These are phyloP conservation scores for Hypoxylon sp. DNA, from an alignment of 2,329 filamentous ascomycete species.

Conservation along the genomic window DNA sequence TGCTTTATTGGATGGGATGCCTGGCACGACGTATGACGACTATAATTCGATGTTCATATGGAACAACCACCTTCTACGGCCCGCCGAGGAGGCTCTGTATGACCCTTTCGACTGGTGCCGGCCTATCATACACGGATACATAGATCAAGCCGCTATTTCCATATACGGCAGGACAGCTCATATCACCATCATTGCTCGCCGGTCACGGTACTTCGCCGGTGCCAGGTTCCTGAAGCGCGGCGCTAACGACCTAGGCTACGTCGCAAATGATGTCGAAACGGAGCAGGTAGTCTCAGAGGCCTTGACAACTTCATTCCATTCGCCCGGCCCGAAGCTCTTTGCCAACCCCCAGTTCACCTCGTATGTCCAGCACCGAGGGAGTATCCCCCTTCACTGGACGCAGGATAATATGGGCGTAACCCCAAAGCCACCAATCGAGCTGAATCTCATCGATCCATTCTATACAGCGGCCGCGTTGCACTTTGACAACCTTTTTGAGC, in stretches of 20 bases:
- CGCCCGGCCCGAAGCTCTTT: slow-evolving; percentile 83
- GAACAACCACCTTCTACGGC: slow-evolving; percentile 89
- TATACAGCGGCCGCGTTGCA: slow-evolving; percentile 92
- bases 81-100: slow-evolving; percentile 73
- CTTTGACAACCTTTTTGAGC: slow-evolving; percentile 91
- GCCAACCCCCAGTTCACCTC: slow-evolving; percentile 93
- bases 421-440: slow-evolving; percentile 93
- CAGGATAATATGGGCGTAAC: slow-evolving; percentile 95
- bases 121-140: slow-evolving; percentile 94
- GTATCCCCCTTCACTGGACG: slow-evolving; percentile 96
- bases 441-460: slow-evolving; percentile 96
- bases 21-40: slow-evolving; percentile 66
- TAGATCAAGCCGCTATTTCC: slow-evolving; percentile 85
- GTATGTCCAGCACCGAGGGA: slow-evolving; percentile 95
- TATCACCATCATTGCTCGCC: slow-evolving; percentile 90
- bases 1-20: slow-evolving; percentile 70
- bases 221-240: slow-evolving; percentile 94
- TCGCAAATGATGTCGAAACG: slow-evolving; percentile 98
- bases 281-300: slow-evolving; percentile 98
- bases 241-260: slow-evolving; percentile 92
- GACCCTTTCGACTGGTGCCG: slow-evolving; percentile 95
- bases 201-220: slow-evolving; percentile 92
- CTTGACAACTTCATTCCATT: slow-evolving; percentile 93
- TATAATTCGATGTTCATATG: slow-evolving; percentile 98
- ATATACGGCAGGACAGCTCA: slow-evolving; percentile 90